These are phyloP conservation scores for Colletotrichum acutatum DNA, from an alignment of 2,329 filamentous ascomycete genomes.

Conservation along the genomic window DNA sequence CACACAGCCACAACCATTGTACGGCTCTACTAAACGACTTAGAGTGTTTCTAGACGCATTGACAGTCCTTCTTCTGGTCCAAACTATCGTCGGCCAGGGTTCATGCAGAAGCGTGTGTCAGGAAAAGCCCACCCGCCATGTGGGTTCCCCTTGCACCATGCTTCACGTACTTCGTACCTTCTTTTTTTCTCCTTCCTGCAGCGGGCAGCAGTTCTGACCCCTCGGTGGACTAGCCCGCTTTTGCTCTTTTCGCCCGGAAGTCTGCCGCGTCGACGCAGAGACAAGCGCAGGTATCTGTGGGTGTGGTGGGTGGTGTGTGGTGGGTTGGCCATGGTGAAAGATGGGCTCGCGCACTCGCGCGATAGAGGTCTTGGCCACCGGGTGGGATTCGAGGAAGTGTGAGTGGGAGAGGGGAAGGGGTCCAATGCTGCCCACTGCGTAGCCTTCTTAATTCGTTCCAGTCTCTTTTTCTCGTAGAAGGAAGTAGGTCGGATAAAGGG, in stretches of 20 bases:
- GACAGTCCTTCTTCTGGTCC: constrained; percentile 10
- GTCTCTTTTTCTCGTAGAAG: neutral
- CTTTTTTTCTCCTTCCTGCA: neutral
- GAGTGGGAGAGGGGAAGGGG: neutral
- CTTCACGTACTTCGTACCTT: neutral
- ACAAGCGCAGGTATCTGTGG: neutral
- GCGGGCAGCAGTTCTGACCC: neutral
- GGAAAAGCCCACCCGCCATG: constrained; percentile 13
- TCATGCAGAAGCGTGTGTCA: constrained; percentile 31
- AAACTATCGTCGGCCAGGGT: constrained; percentile 16
- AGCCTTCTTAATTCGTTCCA: neutral
- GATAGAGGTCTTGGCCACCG: neutral
- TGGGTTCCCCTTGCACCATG: neutral
- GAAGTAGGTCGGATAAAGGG: neutral
- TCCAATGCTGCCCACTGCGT: constrained; percentile 23
- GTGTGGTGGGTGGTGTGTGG: neutral
- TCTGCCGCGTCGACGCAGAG: constrained; percentile 10
- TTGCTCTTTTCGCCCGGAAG: constrained; percentile 5
- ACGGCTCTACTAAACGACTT: neutral
- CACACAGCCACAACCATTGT: neutral
- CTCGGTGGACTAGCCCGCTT: constrained; percentile 14
- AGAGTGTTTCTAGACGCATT: constrained; percentile 20
- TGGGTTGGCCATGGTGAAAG: neutral
- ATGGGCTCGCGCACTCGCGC: neutral
- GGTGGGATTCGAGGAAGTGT: neutral